phyloP scores from a whole-genome alignment of 2,329 filamentous ascomycete species.

The Exophiala mesophila region DNA sequence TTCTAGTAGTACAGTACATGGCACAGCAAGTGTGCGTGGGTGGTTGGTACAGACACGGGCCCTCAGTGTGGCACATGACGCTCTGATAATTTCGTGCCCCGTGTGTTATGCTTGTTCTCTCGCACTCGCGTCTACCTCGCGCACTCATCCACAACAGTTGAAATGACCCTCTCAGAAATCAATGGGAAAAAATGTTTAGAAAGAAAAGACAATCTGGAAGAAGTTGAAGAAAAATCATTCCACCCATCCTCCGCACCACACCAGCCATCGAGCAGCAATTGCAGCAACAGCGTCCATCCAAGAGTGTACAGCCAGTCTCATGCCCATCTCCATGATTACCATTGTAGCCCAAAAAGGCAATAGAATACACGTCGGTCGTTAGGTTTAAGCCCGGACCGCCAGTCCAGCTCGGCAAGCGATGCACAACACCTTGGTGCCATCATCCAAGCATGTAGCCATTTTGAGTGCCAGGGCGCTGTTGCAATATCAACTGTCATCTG shows the following conservation, averaged over 20 bases:
- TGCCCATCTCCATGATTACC: slow-evolving; percentile 2
- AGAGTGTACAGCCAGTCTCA: background rate
- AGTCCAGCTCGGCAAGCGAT: too few species aligned
- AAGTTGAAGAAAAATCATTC: background rate
- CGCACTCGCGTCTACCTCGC: background rate
- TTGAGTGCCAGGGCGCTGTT: too few species aligned
- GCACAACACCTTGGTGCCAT: too few species aligned
- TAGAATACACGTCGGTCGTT: slow-evolving; percentile 18
- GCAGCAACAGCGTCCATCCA: background rate
- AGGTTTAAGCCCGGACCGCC: too few species aligned
- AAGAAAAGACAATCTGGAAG: background rate
- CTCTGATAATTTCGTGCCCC: background rate
- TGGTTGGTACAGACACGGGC: background rate
- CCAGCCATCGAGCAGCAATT: background rate
- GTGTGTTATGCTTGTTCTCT: background rate
- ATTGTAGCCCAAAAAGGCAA: slow-evolving; percentile 5
- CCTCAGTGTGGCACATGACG: too few species aligned
- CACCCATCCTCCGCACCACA: background rate
- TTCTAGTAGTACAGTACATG: background rate
- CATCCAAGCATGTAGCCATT: too few species aligned
- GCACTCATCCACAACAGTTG: background rate
- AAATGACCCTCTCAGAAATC: background rate
- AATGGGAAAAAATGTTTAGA: slow-evolving; percentile 1
- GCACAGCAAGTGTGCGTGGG: background rate
- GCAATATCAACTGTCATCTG: too few species aligned